Percentiles rank a stretch among this genome's conserved stretches.
phyloP scores from a whole-genome alignment of 306 rosid genomes.

The Glycine tomentella region DNA sequence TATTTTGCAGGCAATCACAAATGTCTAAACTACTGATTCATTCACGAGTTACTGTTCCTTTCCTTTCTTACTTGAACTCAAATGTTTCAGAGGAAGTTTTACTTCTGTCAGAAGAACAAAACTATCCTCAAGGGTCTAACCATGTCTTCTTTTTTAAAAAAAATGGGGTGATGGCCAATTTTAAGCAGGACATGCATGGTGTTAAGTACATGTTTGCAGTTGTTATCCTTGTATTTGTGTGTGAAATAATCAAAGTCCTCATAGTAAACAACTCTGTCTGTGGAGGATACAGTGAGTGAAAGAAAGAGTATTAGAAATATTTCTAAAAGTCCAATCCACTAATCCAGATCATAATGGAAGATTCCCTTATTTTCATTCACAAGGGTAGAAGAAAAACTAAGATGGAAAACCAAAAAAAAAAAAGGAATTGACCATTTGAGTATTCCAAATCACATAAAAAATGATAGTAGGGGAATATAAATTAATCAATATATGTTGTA shows the following conservation, averaged over 20 bases:
- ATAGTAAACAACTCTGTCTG: not conserved
- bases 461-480: not conserved
- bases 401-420: not conserved
- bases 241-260: too few species aligned
- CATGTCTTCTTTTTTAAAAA: too few species aligned
- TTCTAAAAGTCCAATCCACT: not conserved
- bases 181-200: not conserved
- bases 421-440: conserved; percentile 20
- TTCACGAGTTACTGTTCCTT: conserved; percentile 38
- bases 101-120: conserved; percentile 1
- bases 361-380: not conserved
- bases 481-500: not conserved
- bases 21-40: not conserved
- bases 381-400: not conserved
- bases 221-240: too few species aligned
- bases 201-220: too few species aligned
- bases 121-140: too few species aligned
- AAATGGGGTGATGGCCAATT: too few species aligned
- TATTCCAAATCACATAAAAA: not conserved
- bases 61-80: conserved; percentile 25
- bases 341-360: not conserved
- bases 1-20: conserved; percentile 27
- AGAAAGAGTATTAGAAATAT: not conserved
- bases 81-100: conserved; percentile 25
- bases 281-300: conserved; percentile 1